Percentiles rank a stretch among this genome's conserved stretches.
Evolutionary conservation across 805 yeast species (phyloP).

Genomic region (Metschnikowia rubicola): DNA sequence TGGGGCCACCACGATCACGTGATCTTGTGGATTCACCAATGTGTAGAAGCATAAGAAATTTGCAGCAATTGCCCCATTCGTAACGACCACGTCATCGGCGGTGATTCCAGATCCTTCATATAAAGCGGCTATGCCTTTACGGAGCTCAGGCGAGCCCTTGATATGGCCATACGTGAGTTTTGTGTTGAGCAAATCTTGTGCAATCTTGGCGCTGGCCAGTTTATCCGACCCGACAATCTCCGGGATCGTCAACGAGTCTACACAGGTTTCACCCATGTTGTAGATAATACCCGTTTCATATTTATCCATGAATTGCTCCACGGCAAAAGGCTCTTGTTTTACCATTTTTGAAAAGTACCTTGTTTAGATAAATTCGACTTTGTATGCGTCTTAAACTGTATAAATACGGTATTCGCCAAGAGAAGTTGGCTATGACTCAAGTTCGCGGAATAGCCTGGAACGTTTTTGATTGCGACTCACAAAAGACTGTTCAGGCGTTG

Average conservation of each 20-base stretch:
- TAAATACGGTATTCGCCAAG: no score
- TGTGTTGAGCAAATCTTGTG: constrained; percentile 10
- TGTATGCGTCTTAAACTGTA: no score
- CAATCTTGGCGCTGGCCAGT: constrained; percentile 3
- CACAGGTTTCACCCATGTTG: constrained; percentile 54
- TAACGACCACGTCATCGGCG: constrained; percentile 41
- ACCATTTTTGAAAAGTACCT: constrained; percentile 21
- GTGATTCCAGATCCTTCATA: constrained; percentile 26
- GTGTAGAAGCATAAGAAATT: constrained; percentile 46
- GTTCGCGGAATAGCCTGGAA: no score
- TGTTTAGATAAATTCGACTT: no score
- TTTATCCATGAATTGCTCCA: constrained; percentile 54
- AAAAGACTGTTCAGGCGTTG: no score
- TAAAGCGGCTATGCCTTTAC: constrained; percentile 32
- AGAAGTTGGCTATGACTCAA: no score
- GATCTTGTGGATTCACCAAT: constrained; percentile 43
- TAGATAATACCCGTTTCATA: constrained; percentile 38
- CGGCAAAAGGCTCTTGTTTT: constrained; percentile 43
- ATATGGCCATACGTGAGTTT: constrained; percentile 47
- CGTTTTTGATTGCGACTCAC: no score
- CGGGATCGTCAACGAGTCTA: constrained; percentile 40
- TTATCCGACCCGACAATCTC: constrained; percentile 27
- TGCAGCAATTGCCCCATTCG: constrained; percentile 57
- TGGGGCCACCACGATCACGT: constrained; percentile 47
- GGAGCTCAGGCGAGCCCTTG: constrained; percentile 41